phyloP scores from a whole-genome alignment of 352 stramenopile species.

The Thalassiosira mediterranea region DNA sequence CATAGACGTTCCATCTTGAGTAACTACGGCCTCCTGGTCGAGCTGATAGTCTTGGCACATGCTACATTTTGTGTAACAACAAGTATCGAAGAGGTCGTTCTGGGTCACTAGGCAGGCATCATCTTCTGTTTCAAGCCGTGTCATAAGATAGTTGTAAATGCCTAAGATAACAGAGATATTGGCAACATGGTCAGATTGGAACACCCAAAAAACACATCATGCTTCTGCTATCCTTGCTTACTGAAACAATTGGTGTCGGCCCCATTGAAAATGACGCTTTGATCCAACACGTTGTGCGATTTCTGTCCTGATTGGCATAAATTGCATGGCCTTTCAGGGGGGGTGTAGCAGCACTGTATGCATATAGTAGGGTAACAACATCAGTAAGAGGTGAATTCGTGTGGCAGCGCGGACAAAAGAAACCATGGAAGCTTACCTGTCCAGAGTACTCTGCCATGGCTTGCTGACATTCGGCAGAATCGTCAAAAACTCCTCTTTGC shows the following conservation, averaged over 20 bases:
- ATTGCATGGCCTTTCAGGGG: constrained; percentile 52
- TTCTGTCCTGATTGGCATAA: constrained; percentile 51
- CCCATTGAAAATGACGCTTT: constrained; percentile 54
- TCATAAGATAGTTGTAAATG: constrained; percentile 60
- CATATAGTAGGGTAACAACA: constrained; percentile 2
- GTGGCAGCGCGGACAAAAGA: neutral
- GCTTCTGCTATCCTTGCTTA: too few species aligned
- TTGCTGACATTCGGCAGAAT: constrained; percentile 44
- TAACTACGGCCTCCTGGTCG: constrained; percentile 47
- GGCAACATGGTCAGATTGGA: too few species aligned
- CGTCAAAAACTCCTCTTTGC: constrained; percentile 45
- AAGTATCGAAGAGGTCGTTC: constrained; percentile 52
- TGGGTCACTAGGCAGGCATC: constrained; percentile 45
- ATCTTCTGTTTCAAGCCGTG: constrained; percentile 50
- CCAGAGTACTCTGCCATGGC: constrained; percentile 46
- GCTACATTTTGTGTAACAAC: constrained; percentile 59
- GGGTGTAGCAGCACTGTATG: constrained; percentile 55
- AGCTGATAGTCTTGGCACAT: constrained; percentile 60
- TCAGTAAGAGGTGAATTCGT: neutral
- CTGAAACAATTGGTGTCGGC: constrained; percentile 55
- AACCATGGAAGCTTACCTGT: constrained; percentile 24
- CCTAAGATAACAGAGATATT: neutral
- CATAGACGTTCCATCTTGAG: constrained; percentile 38
- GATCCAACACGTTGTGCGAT: constrained; percentile 47
- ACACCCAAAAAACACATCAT: too few species aligned